These are phyloP conservation scores for Corniculantispora saksenae DNA, from an alignment of 2,329 filamentous ascomycete species.

Conservation along the genomic window DNA sequence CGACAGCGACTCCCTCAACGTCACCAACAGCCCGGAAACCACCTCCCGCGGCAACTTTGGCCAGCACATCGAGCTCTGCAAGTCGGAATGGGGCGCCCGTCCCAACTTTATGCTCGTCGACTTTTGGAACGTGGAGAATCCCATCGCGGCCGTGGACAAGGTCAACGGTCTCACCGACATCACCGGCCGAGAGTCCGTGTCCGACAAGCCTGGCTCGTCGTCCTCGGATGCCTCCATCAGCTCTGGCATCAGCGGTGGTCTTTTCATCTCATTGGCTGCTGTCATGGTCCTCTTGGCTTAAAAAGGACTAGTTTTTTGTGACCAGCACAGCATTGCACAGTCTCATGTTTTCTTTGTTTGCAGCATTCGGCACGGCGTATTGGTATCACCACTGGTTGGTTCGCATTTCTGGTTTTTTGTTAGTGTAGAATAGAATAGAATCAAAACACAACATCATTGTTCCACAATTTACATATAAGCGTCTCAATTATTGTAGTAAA, in stretches of 20 bases:
- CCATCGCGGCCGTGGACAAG: slow-evolving; percentile 67
- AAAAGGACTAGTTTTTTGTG: neutral
- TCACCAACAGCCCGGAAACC: slow-evolving; percentile 65
- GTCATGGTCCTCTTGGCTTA: neutral
- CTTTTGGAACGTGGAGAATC: slow-evolving; percentile 73
- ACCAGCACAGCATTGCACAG: neutral
- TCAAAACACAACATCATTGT: too few species aligned
- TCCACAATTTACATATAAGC: too few species aligned
- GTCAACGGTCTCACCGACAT: slow-evolving; percentile 58
- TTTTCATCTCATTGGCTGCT: neutral
- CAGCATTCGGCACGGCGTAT: slow-evolving; percentile 10
- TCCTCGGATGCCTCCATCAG: neutral
- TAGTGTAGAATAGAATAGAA: neutral
- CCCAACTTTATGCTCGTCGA: slow-evolving; percentile 80
- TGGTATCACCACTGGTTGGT: neutral
- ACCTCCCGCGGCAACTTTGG: slow-evolving; percentile 55
- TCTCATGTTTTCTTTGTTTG: neutral
- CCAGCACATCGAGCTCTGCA: slow-evolving; percentile 55
- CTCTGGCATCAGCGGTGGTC: neutral
- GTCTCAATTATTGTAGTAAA: too few species aligned
- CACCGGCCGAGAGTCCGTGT: slow-evolving; percentile 35
- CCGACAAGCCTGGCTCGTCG: slow-evolving; percentile 20
- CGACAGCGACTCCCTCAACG: slow-evolving; percentile 58
- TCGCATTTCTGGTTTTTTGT: neutral
- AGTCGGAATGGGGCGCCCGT: slow-evolving; percentile 57